Conservation (phyloP, 106 monocot genomes). For the Apostasia shenzhenica region DNA sequence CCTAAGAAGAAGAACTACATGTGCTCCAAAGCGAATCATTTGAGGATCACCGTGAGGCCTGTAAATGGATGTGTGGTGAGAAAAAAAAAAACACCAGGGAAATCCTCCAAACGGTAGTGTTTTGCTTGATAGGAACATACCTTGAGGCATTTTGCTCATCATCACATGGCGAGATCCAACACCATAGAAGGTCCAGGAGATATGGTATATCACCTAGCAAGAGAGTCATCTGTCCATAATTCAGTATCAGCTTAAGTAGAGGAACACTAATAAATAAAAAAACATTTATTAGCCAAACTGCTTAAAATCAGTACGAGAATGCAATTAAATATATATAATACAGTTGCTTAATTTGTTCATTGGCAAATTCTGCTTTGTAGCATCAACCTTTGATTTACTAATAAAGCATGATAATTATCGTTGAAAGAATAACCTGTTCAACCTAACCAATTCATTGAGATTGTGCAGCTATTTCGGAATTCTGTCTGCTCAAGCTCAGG, state of each 20-base stretch:
- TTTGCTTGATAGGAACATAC: constrained; percentile 18
- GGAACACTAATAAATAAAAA: too few relatives aligned
- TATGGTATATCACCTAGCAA: constrained; percentile 75
- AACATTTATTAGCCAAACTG: too few relatives aligned
- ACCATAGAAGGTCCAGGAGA: constrained; percentile 94
- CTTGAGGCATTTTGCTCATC: constrained; percentile 66
- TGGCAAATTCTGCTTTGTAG: too few relatives aligned
- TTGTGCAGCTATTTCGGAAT: too few relatives aligned
- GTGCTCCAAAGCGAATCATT: constrained; percentile 91
- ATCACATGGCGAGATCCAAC: constrained; percentile 87
- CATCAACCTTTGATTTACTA: too few relatives aligned
- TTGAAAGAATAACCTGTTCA: too few relatives aligned
- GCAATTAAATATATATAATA: too few relatives aligned
- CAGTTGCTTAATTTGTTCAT: too few relatives aligned
- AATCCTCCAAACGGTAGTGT: not conserved
- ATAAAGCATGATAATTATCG: too few relatives aligned
- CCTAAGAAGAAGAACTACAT: constrained; percentile 89
- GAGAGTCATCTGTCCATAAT: constrained; percentile 68
- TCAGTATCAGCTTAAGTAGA: constrained; percentile 1
- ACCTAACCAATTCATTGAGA: too few relatives aligned
- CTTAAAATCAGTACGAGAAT: too few relatives aligned
- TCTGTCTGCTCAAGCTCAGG: too few relatives aligned
- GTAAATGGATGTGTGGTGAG: constrained; percentile 12
- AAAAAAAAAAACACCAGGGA: not conserved
- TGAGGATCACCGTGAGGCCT: constrained; percentile 92